These are phyloP conservation scores for Colletotrichum higginsianum DNA, from an alignment of 2,329 filamentous ascomycete species.

Conservation along the genomic window DNA sequence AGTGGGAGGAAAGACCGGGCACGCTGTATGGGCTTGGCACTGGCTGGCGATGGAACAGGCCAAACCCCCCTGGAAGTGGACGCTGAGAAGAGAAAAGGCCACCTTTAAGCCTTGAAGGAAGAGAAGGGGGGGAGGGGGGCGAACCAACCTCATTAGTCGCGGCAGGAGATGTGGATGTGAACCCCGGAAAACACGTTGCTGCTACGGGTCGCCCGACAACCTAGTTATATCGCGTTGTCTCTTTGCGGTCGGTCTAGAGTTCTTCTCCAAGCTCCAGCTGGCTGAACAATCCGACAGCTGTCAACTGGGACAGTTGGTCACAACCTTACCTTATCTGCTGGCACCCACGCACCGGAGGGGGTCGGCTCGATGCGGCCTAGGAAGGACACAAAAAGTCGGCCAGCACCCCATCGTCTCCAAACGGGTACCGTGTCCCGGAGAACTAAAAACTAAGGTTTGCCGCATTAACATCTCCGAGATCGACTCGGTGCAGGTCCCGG, in stretches of 20 bases:
- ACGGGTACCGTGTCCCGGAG: not conserved
- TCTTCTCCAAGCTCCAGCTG: not conserved
- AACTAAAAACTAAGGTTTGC: slow-evolving; percentile 3
- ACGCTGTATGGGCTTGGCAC: slow-evolving; percentile 31
- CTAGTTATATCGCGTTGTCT: not conserved
- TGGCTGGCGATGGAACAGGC: slow-evolving; percentile 4
- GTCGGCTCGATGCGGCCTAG: slow-evolving; percentile 22
- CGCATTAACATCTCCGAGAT: not conserved
- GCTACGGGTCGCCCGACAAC: not conserved
- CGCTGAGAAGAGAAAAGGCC: slow-evolving; percentile 38
- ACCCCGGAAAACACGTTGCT: slow-evolving; percentile 1
- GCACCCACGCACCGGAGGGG: not conserved
- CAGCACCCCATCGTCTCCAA: slow-evolving; percentile 9
- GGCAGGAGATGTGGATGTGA: not conserved
- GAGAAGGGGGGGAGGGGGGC: too few relatives aligned
- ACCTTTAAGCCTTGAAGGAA: slow-evolving; percentile 21
- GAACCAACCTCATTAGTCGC: not conserved
- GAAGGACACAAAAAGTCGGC: slow-evolving; percentile 33
- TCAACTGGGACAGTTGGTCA: not conserved
- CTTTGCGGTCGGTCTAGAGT: not conserved
- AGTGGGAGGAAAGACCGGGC: slow-evolving; percentile 19
- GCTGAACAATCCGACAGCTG: not conserved
- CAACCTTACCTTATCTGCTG: slow-evolving; percentile 4
- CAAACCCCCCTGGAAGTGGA: slow-evolving; percentile 11
- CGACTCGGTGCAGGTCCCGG: not conserved